These are phyloP conservation scores for Paecilomyces sp. DNA, from an alignment of 2,329 filamentous ascomycete genomes.

Conservation along the genomic window DNA sequence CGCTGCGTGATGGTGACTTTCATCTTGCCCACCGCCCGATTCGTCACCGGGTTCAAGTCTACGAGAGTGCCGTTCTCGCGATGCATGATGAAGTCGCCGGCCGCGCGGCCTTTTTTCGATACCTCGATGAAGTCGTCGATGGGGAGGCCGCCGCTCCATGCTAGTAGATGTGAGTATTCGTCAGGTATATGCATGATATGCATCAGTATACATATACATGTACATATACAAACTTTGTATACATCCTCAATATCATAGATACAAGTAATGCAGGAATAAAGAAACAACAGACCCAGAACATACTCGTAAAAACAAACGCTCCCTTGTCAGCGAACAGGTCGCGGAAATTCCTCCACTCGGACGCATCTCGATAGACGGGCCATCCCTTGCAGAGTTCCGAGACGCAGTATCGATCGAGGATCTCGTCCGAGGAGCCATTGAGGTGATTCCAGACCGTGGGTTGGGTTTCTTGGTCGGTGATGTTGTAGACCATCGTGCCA, in stretches of 20 bases:
- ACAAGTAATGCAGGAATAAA: background rate
- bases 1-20: slow-evolving; percentile 49
- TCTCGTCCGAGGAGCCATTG: slow-evolving; percentile 36
- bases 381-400: slow-evolving; percentile 49
- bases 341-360: slow-evolving; percentile 49
- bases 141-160: slow-evolving; percentile 39
- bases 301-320: slow-evolving; percentile 45
- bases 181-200: too few species aligned
- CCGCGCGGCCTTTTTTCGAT: slow-evolving; percentile 41
- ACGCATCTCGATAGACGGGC: slow-evolving; percentile 48
- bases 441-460: slow-evolving; percentile 27
- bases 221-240: too few species aligned
- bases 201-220: too few species aligned
- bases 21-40: slow-evolving; percentile 46
- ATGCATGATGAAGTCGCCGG: slow-evolving; percentile 48
- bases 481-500: slow-evolving; percentile 15
- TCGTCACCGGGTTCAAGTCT: slow-evolving; percentile 33
- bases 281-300: slow-evolving; percentile 7
- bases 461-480: slow-evolving; percentile 14
- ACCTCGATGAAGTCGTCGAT: slow-evolving; percentile 42
- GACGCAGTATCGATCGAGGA: slow-evolving; percentile 41
- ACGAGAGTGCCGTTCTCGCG: slow-evolving; percentile 45
- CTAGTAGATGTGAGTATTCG: slow-evolving; percentile 17
- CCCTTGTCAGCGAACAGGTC: slow-evolving; percentile 40
- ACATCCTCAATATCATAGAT: background rate